Conservation (phyloP, 495 filamentous ascomycete genomes). For the Xylaria nigripes region DNA sequence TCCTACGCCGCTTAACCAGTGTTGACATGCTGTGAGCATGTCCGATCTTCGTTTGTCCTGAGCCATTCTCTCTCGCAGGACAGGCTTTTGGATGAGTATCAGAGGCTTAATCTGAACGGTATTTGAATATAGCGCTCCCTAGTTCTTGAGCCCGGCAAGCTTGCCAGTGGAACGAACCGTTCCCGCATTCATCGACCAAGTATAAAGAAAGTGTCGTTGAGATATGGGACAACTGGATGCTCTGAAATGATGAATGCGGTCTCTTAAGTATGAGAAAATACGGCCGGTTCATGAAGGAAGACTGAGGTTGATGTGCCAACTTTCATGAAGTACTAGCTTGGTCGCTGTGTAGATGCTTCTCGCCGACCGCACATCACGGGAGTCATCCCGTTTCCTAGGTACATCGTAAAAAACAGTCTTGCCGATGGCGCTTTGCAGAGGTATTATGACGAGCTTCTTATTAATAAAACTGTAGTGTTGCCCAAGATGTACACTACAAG, state of each 20-base stretch:
- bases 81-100: neutral
- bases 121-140: slow-evolving; percentile 8
- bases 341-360: neutral
- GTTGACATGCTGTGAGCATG: slow-evolving; percentile 3
- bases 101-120: neutral
- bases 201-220: too few species aligned
- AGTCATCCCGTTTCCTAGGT: neutral
- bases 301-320: too few species aligned
- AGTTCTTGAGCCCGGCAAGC: slow-evolving; percentile 1
- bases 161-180: too few species aligned
- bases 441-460: slow-evolving; percentile 4
- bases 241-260: neutral
- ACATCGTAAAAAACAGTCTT: neutral
- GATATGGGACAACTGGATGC: neutral
- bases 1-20: slow-evolving; percentile 13
- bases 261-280: too few species aligned
- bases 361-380: neutral
- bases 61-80: neutral
- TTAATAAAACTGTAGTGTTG: too few species aligned
- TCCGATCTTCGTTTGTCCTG: neutral
- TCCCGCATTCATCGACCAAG: too few species aligned
- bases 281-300: neutral
- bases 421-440: slow-evolving; percentile 1
- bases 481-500: too few species aligned
- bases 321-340: neutral